Percentiles rank a stretch among this genome's conserved stretches.
Evolutionary conservation across 169 alveolate genomes (phyloP).

Genomic region (Blepharisma undulans): DNA sequence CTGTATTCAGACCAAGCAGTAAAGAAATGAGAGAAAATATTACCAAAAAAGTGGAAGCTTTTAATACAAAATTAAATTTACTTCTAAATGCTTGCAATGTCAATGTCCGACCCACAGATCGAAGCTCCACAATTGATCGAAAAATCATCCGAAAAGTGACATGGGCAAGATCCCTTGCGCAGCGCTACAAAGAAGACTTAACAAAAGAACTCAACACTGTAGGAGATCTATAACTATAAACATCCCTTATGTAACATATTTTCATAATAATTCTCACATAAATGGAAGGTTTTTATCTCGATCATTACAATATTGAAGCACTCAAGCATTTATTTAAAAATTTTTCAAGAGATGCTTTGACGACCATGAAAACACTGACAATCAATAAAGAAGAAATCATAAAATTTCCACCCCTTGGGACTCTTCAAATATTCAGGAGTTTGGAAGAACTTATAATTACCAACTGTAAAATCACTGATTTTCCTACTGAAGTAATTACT

Average conservation of each 20-base stretch:
- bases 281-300: background rate
- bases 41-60: background rate
- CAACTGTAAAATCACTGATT: background rate
- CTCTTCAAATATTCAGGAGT: background rate
- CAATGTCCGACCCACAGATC: background rate
- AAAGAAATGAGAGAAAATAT: background rate
- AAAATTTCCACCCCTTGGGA: background rate
- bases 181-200: background rate
- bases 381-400: background rate
- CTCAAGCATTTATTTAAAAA: background rate
- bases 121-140: background rate
- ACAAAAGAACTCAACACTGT: background rate
- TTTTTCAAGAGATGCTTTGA: background rate
- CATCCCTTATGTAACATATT: background rate
- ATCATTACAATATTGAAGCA: constrained; percentile 19
- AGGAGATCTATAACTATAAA: background rate
- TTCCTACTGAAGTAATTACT: background rate
- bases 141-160: background rate
- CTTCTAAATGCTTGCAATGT: background rate
- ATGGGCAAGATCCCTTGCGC: background rate
- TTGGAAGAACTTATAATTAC: background rate
- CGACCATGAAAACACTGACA: constrained; percentile 19
- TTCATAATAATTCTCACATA: background rate
- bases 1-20: background rate
- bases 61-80: background rate